These are phyloP conservation scores for Pseudomicrostroma phylloplanum DNA, from an alignment of 1,284 basidiomycete genomes.

Conservation along the genomic window DNA sequence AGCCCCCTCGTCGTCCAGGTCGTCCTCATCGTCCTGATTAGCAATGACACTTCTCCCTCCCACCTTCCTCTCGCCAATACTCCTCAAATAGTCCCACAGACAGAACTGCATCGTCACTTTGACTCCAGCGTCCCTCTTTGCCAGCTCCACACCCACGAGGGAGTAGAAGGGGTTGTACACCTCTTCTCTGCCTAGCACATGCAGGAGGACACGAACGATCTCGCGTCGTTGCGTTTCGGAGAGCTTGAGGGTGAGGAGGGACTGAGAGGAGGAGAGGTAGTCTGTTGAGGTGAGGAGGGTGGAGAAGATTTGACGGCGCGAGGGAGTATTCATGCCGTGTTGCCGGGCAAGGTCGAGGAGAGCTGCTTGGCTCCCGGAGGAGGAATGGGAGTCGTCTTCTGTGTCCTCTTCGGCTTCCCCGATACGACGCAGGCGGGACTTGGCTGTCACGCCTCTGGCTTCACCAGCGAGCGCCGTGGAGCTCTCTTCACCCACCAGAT, in stretches of 20 bases:
- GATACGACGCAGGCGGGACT: no score
- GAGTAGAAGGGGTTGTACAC: constrained; percentile 93
- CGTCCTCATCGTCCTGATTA: constrained; percentile 12
- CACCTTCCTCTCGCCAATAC: constrained; percentile 74
- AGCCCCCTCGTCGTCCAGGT: constrained; percentile 56
- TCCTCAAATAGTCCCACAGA: constrained; percentile 93
- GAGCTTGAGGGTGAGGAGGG: constrained; percentile 72
- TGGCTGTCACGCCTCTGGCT: constrained; percentile 31
- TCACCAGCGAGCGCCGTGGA: constrained; percentile 15
- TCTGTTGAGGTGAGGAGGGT: constrained; percentile 63
- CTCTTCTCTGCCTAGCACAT: constrained; percentile 80
- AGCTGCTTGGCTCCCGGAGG: constrained; percentile 52
- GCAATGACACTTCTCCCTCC: constrained; percentile 59
- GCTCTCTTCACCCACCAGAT: constrained; percentile 34
- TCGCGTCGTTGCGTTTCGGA: constrained; percentile 89
- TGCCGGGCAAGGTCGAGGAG: constrained; percentile 74
- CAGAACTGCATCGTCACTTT: constrained; percentile 91
- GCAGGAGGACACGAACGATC: constrained; percentile 81
- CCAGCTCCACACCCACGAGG: constrained; percentile 60
- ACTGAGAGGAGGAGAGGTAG: constrained; percentile 84
- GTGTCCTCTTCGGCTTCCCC: constrained; percentile 53
- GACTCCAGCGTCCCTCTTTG: constrained; percentile 58
- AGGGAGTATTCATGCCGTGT: constrained; percentile 98
- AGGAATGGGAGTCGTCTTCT: constrained; percentile 66
- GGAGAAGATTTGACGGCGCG: constrained; percentile 81